A percentile compares a stretch with the other conserved stretches of the same genome.
Conservation (phyloP, 495 filamentous ascomycete species). For the Penicillium malachiteum region DNA sequence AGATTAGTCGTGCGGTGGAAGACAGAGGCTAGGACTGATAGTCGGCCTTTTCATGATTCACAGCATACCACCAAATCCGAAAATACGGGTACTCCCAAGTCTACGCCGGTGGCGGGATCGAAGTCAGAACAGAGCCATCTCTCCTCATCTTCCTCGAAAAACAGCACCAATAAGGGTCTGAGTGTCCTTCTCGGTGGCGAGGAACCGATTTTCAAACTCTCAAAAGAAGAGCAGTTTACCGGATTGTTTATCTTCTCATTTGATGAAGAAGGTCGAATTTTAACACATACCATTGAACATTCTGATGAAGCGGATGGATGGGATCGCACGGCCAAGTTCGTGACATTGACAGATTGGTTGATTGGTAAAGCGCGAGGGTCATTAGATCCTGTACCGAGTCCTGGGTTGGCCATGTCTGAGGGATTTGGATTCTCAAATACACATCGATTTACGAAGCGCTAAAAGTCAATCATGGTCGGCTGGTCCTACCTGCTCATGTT, state of each 20-base stretch:
- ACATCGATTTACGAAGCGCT: too few species aligned
- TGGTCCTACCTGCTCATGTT: too few species aligned
- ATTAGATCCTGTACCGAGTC: constrained; percentile 40
- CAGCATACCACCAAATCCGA: not conserved
- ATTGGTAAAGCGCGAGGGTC: constrained; percentile 60
- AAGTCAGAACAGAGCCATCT: not conserved
- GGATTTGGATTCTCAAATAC: too few species aligned
- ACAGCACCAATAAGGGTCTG: constrained; percentile 38
- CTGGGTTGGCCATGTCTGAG: constrained; percentile 26
- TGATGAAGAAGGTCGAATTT: constrained; percentile 80
- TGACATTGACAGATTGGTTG: constrained; percentile 86
- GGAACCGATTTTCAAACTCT: constrained; percentile 68
- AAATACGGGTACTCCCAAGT: not conserved
- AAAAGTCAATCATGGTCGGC: too few species aligned
- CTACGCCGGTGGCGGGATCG: constrained; percentile 1
- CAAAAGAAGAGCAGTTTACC: constrained; percentile 54
- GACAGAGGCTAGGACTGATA: constrained; percentile 52
- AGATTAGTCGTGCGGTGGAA: constrained; percentile 87
- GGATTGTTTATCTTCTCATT: constrained; percentile 96
- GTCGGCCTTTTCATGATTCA: constrained; percentile 20
- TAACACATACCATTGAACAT: constrained; percentile 91
- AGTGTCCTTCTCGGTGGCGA: constrained; percentile 56
- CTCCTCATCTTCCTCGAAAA: constrained; percentile 24
- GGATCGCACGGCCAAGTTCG: constrained; percentile 69
- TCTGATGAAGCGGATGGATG: constrained; percentile 73